These are phyloP conservation scores for Eurotiales sp. DNA, from an alignment of 2,329 filamentous ascomycete genomes.

Conservation along the genomic window DNA sequence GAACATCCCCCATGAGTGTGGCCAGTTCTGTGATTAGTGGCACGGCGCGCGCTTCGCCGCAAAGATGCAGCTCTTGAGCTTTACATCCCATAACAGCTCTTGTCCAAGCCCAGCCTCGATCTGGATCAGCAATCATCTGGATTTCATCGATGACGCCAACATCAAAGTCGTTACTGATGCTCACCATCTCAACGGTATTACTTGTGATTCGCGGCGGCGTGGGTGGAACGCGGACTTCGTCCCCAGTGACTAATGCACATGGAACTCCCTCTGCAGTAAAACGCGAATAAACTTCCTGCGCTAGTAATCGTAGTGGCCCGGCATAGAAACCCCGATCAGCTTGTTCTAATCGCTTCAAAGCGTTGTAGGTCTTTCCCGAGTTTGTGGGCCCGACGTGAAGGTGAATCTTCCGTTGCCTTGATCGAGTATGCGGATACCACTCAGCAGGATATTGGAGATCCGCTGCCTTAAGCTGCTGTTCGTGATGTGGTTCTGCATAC, in stretches of 20 bases:
- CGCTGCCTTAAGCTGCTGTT: constrained; percentile 63
- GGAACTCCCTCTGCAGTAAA: constrained; percentile 71
- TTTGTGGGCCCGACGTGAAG: constrained; percentile 96
- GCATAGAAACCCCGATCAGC: constrained; percentile 79
- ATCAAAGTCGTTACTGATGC: constrained; percentile 59
- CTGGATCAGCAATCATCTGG: constrained; percentile 81
- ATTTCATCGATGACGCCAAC: constrained; percentile 98
- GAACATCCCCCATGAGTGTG: constrained; percentile 73
- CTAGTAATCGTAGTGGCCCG: constrained; percentile 80
- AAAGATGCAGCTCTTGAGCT: constrained; percentile 87
- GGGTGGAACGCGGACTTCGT: constrained; percentile 72
- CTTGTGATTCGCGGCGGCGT: constrained; percentile 62
- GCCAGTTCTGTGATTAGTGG: constrained; percentile 74
- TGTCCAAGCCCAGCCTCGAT: constrained; percentile 93
- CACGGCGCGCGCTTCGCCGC: constrained; percentile 81
- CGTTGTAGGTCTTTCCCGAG: constrained; percentile 96
- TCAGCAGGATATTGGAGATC: constrained; percentile 86
- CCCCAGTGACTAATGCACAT: constrained; percentile 83
- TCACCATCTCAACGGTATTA: constrained; percentile 92
- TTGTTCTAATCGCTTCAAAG: constrained; percentile 76
- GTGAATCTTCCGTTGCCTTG: constrained; percentile 77
- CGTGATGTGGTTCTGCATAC: constrained; percentile 55
- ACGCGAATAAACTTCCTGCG: constrained; percentile 91
- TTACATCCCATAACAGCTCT: constrained; percentile 81
- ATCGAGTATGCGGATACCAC: constrained; percentile 83